Evolutionary conservation across 2,329 filamentous ascomycete genomes (phyloP), one percentile per base, ranked within the genome.

Genomic region (Epichloe baconii): DNA sequence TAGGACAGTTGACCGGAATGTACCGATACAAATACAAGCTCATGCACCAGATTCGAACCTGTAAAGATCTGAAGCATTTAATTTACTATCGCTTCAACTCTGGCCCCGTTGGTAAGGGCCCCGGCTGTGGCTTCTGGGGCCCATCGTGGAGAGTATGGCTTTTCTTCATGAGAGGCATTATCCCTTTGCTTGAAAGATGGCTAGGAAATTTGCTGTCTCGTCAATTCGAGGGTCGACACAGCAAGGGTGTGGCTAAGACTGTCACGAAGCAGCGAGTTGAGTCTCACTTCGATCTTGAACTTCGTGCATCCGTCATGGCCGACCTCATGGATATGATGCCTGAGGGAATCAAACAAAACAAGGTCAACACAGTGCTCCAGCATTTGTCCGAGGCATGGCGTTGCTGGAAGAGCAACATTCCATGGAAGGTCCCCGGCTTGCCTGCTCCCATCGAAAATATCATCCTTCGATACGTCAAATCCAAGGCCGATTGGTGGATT

Each of bases 281-380:
- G 65, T 97, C 93, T 23, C 94, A 98, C 66, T 98, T 96, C 63
- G 93, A 98, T 69, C 77, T 98, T 52, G 93, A 98, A 69, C 82
- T 98, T 48, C 88, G 93, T 62, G 94, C 94, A 15, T 96, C 93
- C 0, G 93, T 98, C 57, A 98, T 98, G 91, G 89, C 91, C 44
- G 93, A 98, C 69, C 75, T 98, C 48, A 96, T 96, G 86, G 93
- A 98, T 63, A 98, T 98, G 94, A 98, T 98, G 93, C 93, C 93
- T 0, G 94, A 98, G 66, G 93, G 93, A 58, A 97, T 98, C 72
- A 96, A 96, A 68, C 93, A 98, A 66, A 98, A 93, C 74, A 98
- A 98, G 72, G 89, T 98, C 68, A 95, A 98, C 68, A 95, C 90
- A 1, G 91, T 98, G 44, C 74, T 98, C 50, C 93, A 97, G 64